phyloP scores from a whole-genome alignment of 2,329 filamentous ascomycete species.

The Aureobasidium uvarum region DNA sequence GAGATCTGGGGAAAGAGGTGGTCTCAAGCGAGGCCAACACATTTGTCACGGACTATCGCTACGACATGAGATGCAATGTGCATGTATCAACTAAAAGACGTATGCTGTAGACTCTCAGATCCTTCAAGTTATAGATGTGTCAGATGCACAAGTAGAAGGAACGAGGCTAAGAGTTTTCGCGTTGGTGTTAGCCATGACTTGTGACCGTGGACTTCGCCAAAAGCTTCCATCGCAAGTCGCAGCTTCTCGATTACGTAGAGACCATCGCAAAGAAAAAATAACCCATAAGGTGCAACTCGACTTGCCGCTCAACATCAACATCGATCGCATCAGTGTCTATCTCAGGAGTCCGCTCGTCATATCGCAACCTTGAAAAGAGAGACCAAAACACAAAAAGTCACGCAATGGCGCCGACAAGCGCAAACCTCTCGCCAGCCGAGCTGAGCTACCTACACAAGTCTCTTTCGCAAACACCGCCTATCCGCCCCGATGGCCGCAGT shows the following conservation, averaged over 20 bases:
- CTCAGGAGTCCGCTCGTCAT: neutral
- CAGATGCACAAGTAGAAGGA: neutral
- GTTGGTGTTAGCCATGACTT: neutral
- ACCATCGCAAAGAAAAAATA: conserved; percentile 21
- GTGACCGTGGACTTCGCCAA: conserved; percentile 4
- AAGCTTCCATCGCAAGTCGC: conserved; percentile 2
- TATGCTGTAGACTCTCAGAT: no score
- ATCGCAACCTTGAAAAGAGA: neutral
- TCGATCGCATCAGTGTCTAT: neutral
- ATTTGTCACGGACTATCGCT: neutral
- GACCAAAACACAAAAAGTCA: neutral
- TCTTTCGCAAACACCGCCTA: conserved; percentile 74
- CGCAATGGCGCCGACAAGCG: conserved; percentile 60
- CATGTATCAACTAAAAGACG: neutral
- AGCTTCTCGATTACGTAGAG: conserved; percentile 22
- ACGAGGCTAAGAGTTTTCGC: neutral
- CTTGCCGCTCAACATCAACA: neutral
- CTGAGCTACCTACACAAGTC: conserved; percentile 92
- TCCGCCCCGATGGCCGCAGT: conserved; percentile 82
- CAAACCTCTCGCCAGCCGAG: conserved; percentile 87
- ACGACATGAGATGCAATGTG: neutral
- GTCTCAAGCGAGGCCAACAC: conserved; percentile 1
- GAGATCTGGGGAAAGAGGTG: conserved; percentile 9
- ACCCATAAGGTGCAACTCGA: neutral
- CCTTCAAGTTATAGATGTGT: no score